Percentiles rank a stretch among this genome's conserved stretches.
These are phyloP conservation scores for Cordyceps javanica DNA, from an alignment of 2,329 filamentous ascomycete species.

Conservation along the genomic window DNA sequence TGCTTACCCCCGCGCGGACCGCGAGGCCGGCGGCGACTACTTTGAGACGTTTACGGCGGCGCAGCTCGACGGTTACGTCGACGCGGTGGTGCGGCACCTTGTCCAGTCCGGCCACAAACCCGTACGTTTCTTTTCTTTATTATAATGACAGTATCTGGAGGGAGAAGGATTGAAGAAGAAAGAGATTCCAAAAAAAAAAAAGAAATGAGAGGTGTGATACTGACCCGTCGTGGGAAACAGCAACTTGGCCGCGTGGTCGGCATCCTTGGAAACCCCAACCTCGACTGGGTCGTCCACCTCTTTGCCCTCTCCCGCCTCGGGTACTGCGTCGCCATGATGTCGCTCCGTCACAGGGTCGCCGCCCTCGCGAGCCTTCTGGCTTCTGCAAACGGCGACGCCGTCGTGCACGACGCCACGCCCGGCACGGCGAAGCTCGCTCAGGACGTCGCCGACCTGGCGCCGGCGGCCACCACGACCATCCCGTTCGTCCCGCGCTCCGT, in stretches of 20 bases:
- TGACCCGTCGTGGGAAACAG: neutral
- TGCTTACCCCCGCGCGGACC: neutral
- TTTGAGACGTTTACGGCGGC: neutral
- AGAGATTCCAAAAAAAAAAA: neutral
- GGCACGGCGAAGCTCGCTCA: neutral
- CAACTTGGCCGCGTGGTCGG: slow-evolving; percentile 27
- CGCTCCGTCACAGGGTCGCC: slow-evolving; percentile 27
- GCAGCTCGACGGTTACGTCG: slow-evolving; percentile 1
- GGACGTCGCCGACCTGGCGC: neutral
- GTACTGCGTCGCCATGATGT: slow-evolving; percentile 38
- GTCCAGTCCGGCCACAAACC: neutral
- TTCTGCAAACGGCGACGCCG: slow-evolving; percentile 20
- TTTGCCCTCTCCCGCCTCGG: slow-evolving; percentile 50
- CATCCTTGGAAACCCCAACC: slow-evolving; percentile 45
- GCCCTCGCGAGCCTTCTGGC: slow-evolving; percentile 26
- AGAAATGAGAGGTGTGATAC: no score
- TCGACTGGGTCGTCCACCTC: slow-evolving; percentile 49
- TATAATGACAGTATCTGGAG: no score
- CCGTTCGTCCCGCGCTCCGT: neutral
- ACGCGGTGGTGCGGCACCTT: neutral
- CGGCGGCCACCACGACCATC: neutral
- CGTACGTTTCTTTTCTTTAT: neutral
- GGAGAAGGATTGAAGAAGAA: neutral
- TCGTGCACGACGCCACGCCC: slow-evolving; percentile 19
- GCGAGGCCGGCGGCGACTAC: neutral